Percentiles rank a stretch among this genome's conserved stretches.
phyloP scores from a whole-genome alignment of 768 basidiomycete species.

The Tricholoma flavovirens region DNA sequence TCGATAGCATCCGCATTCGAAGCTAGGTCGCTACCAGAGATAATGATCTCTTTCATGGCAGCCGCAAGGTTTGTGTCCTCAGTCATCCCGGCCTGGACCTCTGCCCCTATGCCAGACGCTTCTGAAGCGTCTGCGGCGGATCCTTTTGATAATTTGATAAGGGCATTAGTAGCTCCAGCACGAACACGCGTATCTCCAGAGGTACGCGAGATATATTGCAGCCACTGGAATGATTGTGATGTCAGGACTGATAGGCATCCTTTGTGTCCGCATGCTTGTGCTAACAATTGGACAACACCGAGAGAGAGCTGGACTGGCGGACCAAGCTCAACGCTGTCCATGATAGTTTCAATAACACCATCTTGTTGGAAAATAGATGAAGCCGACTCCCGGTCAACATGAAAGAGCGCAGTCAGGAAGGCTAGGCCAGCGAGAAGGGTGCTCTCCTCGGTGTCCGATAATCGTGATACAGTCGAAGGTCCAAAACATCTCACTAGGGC shows the following conservation, averaged over 20 bases:
- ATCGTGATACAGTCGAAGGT: constrained; percentile 39
- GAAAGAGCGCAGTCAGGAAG: constrained; percentile 76
- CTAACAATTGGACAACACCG: constrained; percentile 67
- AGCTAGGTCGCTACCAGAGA: constrained; percentile 32
- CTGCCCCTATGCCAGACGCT: constrained; percentile 10
- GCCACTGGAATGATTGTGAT: constrained; percentile 56
- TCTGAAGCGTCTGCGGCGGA: constrained; percentile 40
- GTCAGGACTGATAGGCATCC: constrained; percentile 58
- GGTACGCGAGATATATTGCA: constrained; percentile 52
- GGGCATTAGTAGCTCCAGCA: constrained; percentile 63
- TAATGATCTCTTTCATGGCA: constrained; percentile 53
- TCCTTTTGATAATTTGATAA: constrained; percentile 73
- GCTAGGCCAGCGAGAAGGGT: constrained; percentile 50
- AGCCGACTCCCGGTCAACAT: constrained; percentile 71
- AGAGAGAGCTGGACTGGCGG: constrained; percentile 44
- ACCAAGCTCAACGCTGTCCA: constrained; percentile 66
- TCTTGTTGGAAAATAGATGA: constrained; percentile 59
- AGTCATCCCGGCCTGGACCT: constrained; percentile 25
- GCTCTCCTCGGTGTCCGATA: constrained; percentile 52
- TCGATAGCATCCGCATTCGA: constrained; percentile 67
- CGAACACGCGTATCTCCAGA: constrained; percentile 41
- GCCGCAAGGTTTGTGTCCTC: constrained; percentile 36
- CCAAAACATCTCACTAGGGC: constrained; percentile 46
- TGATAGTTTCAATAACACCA: constrained; percentile 55
- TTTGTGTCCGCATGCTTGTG: constrained; percentile 74